These are phyloP conservation scores for Musa balbisiana DNA, from an alignment of 202 grass and related monocot species.

Conservation along the genomic window DNA sequence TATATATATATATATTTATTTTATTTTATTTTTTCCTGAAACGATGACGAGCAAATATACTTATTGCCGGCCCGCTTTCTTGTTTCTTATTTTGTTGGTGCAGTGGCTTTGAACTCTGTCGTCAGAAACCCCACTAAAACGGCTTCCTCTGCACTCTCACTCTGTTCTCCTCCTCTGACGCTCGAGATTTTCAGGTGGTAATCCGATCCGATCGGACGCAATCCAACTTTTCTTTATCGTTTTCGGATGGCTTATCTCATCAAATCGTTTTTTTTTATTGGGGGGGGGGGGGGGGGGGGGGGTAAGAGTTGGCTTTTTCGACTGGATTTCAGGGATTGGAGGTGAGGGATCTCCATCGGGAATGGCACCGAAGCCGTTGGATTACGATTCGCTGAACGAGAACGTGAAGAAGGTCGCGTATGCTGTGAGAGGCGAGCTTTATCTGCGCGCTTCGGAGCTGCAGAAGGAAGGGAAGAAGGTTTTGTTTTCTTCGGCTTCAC, in stretches of 20 bases:
- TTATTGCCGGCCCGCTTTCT: neutral
- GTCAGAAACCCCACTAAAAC: neutral
- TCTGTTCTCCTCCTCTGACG: neutral
- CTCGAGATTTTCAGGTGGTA: neutral
- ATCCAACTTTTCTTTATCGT: neutral
- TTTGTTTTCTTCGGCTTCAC: neutral
- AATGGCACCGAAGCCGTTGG: slow-evolving; percentile 56
- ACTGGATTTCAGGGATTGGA: neutral
- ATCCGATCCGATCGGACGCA: neutral
- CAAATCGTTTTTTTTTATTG: neutral
- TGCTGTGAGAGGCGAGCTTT: slow-evolving; percentile 96
- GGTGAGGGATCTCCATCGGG: slow-evolving; percentile 1
- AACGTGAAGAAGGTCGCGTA: slow-evolving; percentile 88
- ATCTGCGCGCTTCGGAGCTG: slow-evolving; percentile 91
- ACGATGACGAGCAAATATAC: no score
- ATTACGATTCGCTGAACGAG: slow-evolving; percentile 90
- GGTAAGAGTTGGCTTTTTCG: neutral
- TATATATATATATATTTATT: no score
- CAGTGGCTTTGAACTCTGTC: neutral
- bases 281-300: no score
- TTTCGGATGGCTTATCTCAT: neutral
- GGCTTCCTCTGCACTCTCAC: neutral
- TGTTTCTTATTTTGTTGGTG: neutral
- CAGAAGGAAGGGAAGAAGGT: slow-evolving; percentile 96
- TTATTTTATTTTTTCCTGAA: no score